Evolutionary conservation across 2,329 filamentous ascomycete species (phyloP), one percentile per base, ranked within the genome.

Genomic region (Dothideomycetes sp.): DNA sequence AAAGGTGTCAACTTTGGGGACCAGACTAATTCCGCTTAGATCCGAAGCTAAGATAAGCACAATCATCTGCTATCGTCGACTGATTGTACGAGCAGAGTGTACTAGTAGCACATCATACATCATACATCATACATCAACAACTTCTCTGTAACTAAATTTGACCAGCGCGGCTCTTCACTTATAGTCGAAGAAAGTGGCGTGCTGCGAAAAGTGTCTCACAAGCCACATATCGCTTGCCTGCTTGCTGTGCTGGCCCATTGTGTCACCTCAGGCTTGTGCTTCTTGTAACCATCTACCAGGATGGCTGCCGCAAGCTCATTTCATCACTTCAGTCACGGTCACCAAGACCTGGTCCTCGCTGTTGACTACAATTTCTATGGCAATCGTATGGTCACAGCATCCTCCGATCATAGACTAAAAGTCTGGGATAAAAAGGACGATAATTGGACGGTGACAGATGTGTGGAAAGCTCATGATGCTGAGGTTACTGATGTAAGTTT

Each of bases 301-400:
- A 57, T 57, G 54, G 45, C 52, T 24, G 39, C 47, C 24, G 28
- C 18, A 15, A 51, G 47, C 47, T 49, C 52, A 50, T 68, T 69
- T 45, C 62, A 66, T 47, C 76, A 83, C 51, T 74, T 85, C 53
- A 74, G 79, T 46, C 79, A 86, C 59, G 80, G 80, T 51, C 82
- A 88, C 62, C 76, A 78, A 54, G 84, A 93, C 59, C 72, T 91
- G 31, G 83, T 93, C 37, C 80, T 88, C 49, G 82, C 85, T 41
- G 80, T 89, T 46, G 82, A 85, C 50, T 94, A 93, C 72, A 95
- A 95, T 62, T 80, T 80, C 50, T 94, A 94, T 60, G 89, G 88
- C 52, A 88, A 86, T 53, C 84, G 88, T 51, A 88, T 89, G 69
- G 84, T 88, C 29, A 91, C 87, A 3, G 87, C 86, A 23, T 91